Base-by-base conservation (phyloP, 768 basidiomycete species). In the Tylopilus rubrobrunneus region DNA sequence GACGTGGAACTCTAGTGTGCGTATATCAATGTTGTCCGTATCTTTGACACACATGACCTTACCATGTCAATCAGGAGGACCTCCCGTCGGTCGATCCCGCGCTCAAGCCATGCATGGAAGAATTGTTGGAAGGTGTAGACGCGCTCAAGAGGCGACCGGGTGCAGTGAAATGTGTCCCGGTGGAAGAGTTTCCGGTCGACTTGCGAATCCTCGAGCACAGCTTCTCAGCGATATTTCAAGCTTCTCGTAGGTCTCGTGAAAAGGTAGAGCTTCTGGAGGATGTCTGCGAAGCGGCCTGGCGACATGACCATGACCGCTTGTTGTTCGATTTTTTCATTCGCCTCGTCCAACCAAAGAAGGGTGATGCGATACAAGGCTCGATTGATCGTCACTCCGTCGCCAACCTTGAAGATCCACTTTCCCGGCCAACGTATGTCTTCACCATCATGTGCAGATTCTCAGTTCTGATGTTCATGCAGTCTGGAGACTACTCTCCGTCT, bases 141-240 rank as follows among this genome's bases (percentile, higher is more conserved):
- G 31, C 7, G 11, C 31, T 31, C 9, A 31, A 11, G 31, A 31
- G 9, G 31, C 31, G 31, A 7, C 11, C 31, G 11, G 31, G 31
- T 2, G 31, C 31, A 11, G 11, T 11, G 5, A 31, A 42, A 28
- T 42, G 17, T 8, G 12, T 57, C 9, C 48, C 56, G 1, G 39
- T 9, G 28, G 7, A 46, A 2, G 40, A 49, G 25, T 57, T 55
- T 37, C 56, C 56, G 4, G 11, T 53, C 17, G 44, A 55, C 29
- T 31, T 57, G 10, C 53, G 45, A 17, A 17, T 57, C 21, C 53
- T 57, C 1, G 34, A 44, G 33, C 48, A 55, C 17, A 57, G 49
- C n/a, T 56, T 57, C 36, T 57, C 53, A 1, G 56, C 48, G 2
- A 57, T 57, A 9, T 57, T 57, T 28, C 56, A 50, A 19, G 53